Evolutionary conservation across 2,329 filamentous ascomycete species (phyloP).

Genomic region (Trichoderma oligosporum): DNA sequence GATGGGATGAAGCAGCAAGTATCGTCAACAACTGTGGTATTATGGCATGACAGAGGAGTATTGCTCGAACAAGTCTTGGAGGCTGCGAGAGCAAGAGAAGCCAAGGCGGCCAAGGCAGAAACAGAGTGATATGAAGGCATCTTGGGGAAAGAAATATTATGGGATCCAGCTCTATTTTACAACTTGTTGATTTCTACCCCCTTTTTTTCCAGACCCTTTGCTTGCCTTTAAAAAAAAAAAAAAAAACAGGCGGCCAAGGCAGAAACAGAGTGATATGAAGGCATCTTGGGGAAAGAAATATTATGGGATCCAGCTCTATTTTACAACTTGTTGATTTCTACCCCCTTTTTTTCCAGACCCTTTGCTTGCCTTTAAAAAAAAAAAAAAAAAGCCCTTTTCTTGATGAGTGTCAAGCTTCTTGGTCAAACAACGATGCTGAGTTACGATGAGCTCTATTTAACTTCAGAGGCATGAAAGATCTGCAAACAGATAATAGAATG

Average conservation of each 20-base stretch:
- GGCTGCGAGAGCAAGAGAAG: constrained; percentile 17
- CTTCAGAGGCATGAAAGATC: constrained; percentile 5
- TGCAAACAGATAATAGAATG: background rate
- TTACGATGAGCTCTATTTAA: background rate
- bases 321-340: background rate
- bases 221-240: background rate
- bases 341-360: background rate
- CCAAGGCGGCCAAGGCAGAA: constrained; percentile 23
- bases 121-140: constrained; percentile 20
- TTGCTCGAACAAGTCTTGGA: constrained; percentile 28
- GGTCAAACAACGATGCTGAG: background rate
- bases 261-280: constrained; percentile 19
- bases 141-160: background rate
- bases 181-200: background rate
- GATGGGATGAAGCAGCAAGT: constrained; percentile 71
- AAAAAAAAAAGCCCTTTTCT: constrained; percentile 13
- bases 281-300: constrained; percentile 13
- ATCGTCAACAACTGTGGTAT: constrained; percentile 54
- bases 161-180: background rate
- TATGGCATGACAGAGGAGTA: constrained; percentile 59
- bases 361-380: background rate
- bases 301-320: background rate
- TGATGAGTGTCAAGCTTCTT: background rate
- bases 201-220: background rate
- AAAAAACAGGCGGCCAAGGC: constrained; percentile 22